A percentile compares a stretch with the other conserved stretches of the same genome.
Evolutionary conservation across 2,329 filamentous ascomycete species (phyloP).

Genomic region (Nothophaeocryptopus gaeumannii): DNA sequence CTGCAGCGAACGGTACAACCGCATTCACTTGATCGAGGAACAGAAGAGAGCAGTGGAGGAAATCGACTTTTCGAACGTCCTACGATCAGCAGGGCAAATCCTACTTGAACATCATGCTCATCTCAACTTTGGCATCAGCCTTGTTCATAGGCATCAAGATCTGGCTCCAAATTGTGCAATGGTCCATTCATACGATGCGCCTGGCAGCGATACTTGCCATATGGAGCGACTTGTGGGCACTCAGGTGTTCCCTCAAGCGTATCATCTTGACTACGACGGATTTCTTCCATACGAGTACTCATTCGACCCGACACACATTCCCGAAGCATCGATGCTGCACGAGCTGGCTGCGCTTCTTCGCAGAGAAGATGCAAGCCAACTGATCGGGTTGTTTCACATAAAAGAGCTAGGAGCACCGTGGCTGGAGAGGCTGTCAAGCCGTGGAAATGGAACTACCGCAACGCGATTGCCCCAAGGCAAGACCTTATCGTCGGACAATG

Average conservation of each 20-base stretch:
- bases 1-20: slow-evolving; percentile 1
- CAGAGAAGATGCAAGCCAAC: not conserved
- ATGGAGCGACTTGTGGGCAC: not conserved
- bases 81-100: not conserved
- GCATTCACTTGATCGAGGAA: slow-evolving; percentile 1
- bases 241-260: not conserved
- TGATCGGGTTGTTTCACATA: slow-evolving; percentile 1
- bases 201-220: slow-evolving; percentile 1
- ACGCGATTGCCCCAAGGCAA: slow-evolving; percentile 1
- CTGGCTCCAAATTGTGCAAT: slow-evolving; percentile 1
- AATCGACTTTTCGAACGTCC: not conserved
- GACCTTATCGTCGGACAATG: not conserved
- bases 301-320: slow-evolving; percentile 1
- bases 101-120: not conserved
- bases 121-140: slow-evolving; percentile 1
- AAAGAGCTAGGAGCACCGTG: not conserved
- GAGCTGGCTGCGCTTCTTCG: slow-evolving; percentile 1
- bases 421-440: slow-evolving; percentile 1
- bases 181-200: slow-evolving; percentile 1
- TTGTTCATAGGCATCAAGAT: not conserved
- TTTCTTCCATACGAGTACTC: slow-evolving; percentile 1
- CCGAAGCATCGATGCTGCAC: not conserved
- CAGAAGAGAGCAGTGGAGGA: not conserved
- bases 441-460: slow-evolving; percentile 1
- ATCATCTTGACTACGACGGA: slow-evolving; percentile 1